These are phyloP conservation scores for Pleurotus giganteus DNA, from an alignment of 768 basidiomycete genomes.

Conservation along the genomic window DNA sequence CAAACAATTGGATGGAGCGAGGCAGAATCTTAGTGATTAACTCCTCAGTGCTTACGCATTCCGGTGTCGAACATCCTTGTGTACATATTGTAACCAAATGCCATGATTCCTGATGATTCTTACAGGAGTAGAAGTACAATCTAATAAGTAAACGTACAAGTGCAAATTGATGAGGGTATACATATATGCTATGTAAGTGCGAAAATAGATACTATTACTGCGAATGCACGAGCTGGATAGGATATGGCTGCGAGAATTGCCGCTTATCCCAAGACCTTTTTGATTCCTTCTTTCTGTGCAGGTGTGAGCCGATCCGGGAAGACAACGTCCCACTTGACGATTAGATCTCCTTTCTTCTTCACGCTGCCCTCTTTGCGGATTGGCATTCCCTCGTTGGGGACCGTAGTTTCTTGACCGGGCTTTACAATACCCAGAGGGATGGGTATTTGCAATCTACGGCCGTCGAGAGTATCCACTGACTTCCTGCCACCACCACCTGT, in stretches of 20 bases:
- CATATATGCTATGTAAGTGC: slow-evolving; percentile 1
- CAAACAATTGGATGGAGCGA: too few relatives aligned
- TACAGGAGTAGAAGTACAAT: slow-evolving; percentile 11
- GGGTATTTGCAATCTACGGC: slow-evolving; percentile 67
- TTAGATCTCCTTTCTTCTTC: slow-evolving; percentile 79
- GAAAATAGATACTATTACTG: background rate
- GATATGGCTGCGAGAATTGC: background rate
- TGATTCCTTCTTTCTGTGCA: slow-evolving; percentile 77
- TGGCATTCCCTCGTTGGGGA: slow-evolving; percentile 88
- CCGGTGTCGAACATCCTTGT: too few relatives aligned
- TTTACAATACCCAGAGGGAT: slow-evolving; percentile 70
- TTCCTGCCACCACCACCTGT: slow-evolving; percentile 36
- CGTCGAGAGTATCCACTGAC: slow-evolving; percentile 74
- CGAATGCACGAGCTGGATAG: too few relatives aligned
- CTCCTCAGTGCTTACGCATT: too few relatives aligned
- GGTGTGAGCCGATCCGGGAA: slow-evolving; percentile 79
- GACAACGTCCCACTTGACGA: slow-evolving; percentile 78
- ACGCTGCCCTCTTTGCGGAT: slow-evolving; percentile 73
- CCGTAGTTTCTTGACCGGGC: slow-evolving; percentile 68
- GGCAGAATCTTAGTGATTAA: too few relatives aligned
- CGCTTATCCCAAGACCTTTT: slow-evolving; percentile 55
- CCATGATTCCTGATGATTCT: too few relatives aligned
- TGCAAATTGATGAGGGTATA: background rate
- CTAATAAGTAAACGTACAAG: background rate
- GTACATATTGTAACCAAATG: too few relatives aligned